A percentile compares a stretch with the other conserved stretches of the same genome.
Conservation (phyloP, 2,329 filamentous ascomycete species). For the Aspergillus puulaauensis region DNA sequence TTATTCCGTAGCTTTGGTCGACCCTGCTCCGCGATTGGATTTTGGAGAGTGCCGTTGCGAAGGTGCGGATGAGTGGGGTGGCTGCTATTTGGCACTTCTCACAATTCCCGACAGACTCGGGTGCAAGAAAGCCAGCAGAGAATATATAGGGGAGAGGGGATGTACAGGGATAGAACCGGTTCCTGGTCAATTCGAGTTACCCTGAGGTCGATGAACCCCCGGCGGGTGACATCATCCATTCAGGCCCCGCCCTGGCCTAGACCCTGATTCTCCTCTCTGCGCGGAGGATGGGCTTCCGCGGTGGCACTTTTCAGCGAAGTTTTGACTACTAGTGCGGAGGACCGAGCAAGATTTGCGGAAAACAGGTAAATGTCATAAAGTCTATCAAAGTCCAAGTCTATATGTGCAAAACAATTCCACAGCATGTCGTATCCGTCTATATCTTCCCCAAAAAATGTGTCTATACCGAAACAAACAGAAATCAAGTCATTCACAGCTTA, state of each 20-base stretch:
- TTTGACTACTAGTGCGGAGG: neutral
- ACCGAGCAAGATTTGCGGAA: neutral
- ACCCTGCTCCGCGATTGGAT: neutral
- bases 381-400: constrained; percentile 15
- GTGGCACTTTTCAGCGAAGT: neutral
- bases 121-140: neutral
- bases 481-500: constrained; percentile 18
- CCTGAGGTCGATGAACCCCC: constrained; percentile 15
- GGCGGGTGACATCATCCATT: constrained; percentile 22
- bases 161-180: constrained; percentile 12
- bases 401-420: constrained; percentile 14
- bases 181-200: constrained; percentile 13
- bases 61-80: neutral
- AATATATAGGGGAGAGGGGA: constrained; percentile 3
- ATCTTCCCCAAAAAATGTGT: neutral
- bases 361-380: neutral
- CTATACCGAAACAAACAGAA: constrained; percentile 8
- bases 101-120: neutral
- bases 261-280: neutral
- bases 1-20: neutral
- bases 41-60: neutral
- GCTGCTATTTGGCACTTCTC: neutral
- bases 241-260: neutral
- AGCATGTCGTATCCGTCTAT: constrained; percentile 3
- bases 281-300: constrained; percentile 3